These are phyloP conservation scores for Flaveria sonorensis DNA, from an alignment of 129 eudicot species.

Conservation along the genomic window DNA sequence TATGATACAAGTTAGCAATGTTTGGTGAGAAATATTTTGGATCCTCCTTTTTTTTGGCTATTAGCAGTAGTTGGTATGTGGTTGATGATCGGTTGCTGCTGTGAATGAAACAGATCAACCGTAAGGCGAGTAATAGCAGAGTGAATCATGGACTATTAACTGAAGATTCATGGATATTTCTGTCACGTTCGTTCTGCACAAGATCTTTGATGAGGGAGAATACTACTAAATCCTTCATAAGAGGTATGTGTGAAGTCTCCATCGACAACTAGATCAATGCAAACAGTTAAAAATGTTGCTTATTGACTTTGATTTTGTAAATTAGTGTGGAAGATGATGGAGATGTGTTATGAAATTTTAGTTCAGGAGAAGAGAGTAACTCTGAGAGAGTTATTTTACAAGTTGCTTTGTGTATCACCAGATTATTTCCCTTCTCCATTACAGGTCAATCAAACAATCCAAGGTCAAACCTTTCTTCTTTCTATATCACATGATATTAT, in stretches of 20 bases:
- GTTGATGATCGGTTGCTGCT: background rate
- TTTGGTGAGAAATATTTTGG: background rate
- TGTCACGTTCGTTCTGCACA: slow-evolving; percentile 63
- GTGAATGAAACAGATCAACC: slow-evolving; percentile 53
- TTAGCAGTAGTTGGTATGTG: too few species aligned
- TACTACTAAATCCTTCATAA: slow-evolving; percentile 74
- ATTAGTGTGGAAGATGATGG: slow-evolving; percentile 96
- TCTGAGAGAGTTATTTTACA: slow-evolving; percentile 90
- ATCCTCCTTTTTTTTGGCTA: too few species aligned
- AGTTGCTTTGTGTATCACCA: slow-evolving; percentile 80
- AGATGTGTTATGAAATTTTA: slow-evolving; percentile 77
- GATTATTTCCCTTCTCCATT: slow-evolving; percentile 77
- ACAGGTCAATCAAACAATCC: slow-evolving; percentile 89
- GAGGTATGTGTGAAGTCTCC: slow-evolving; percentile 48
- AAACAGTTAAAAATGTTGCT: background rate
- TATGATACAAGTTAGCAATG: slow-evolving; percentile 17
- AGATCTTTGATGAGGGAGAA: slow-evolving; percentile 71
- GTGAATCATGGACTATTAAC: slow-evolving; percentile 67
- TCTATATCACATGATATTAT: background rate
- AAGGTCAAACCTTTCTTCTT: slow-evolving; percentile 52
- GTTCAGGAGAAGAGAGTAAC: slow-evolving; percentile 86
- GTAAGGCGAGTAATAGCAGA: slow-evolving; percentile 70
- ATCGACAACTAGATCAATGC: background rate
- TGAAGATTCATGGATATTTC: slow-evolving; percentile 72
- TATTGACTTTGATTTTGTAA: background rate